Percentiles rank a stretch among this genome's conserved stretches.
phyloP scores from a whole-genome alignment of 768 basidiomycete species.

The Favolaschia claudopus region DNA sequence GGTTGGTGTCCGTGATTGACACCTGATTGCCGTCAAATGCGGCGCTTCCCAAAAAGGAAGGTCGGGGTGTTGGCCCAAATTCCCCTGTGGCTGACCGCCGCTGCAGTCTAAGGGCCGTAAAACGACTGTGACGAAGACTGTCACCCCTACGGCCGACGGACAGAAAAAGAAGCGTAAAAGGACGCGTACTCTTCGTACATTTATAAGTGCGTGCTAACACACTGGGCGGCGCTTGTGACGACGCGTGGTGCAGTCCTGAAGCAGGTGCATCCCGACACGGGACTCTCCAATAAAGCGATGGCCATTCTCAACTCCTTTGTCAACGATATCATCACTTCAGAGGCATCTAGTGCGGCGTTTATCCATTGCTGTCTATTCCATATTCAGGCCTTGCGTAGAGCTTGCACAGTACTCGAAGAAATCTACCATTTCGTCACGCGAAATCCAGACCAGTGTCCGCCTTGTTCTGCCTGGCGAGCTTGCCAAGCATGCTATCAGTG shows the following conservation, averaged over 20 bases:
- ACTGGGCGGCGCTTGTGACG: not conserved
- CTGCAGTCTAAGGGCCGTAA: no score
- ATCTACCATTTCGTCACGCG: constrained; percentile 76
- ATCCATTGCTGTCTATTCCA: not conserved
- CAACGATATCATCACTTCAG: constrained; percentile 81
- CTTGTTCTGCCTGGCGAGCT: constrained; percentile 77
- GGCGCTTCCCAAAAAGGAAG: no score
- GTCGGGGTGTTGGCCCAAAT: no score
- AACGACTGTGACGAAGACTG: not conserved
- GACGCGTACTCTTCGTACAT: constrained; percentile 87
- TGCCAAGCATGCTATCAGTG: constrained; percentile 79
- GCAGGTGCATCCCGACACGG: constrained; percentile 92
- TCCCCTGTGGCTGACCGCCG: no score
- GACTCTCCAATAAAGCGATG: constrained; percentile 91
- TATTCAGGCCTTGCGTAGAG: constrained; percentile 38
- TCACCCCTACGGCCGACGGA: constrained; percentile 53
- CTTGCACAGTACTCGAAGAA: constrained; percentile 76
- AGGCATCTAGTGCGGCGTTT: constrained; percentile 64
- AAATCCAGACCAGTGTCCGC: constrained; percentile 75
- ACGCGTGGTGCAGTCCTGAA: constrained; percentile 65
- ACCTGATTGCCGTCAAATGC: no score
- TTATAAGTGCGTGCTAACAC: constrained; percentile 61
- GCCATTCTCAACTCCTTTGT: constrained; percentile 85
- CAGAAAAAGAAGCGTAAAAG: constrained; percentile 85
- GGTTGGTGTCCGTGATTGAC: no score